These are phyloP conservation scores for Myxozyma nipponensis DNA, from an alignment of 805 yeast genomes.

Conservation along the genomic window DNA sequence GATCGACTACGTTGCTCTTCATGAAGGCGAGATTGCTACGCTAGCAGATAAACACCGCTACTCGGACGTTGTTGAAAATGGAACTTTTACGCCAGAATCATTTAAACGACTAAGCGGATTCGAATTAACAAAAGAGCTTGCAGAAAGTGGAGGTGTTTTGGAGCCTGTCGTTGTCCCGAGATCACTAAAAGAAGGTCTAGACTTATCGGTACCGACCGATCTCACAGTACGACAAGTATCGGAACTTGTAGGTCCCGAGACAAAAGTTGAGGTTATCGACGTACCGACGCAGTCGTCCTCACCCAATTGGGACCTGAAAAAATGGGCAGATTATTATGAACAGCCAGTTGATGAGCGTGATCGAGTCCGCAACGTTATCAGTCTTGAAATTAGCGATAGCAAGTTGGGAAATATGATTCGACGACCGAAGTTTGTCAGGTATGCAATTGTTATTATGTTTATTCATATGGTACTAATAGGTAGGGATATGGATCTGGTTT, in stretches of 20 bases:
- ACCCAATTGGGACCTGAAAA: constrained; percentile 62
- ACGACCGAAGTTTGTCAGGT: constrained; percentile 63
- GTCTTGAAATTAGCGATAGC: constrained; percentile 68
- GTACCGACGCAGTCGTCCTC: constrained; percentile 66
- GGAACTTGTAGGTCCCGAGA: constrained; percentile 57
- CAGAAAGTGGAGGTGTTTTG: constrained; percentile 36
- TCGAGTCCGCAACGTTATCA: constrained; percentile 72
- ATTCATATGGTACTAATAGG: background rate
- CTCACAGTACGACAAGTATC: constrained; percentile 57
- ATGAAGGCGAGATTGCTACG: constrained; percentile 60
- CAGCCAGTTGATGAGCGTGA: constrained; percentile 48
- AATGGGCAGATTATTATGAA: constrained; percentile 71
- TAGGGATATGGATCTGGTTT: constrained; percentile 60
- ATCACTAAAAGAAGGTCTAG: constrained; percentile 38
- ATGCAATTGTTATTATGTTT: constrained; percentile 26
- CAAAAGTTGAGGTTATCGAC: constrained; percentile 79
- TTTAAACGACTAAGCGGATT: constrained; percentile 36
- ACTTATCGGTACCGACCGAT: constrained; percentile 52
- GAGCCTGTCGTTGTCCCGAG: constrained; percentile 48
- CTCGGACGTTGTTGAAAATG: constrained; percentile 22
- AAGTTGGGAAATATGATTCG: constrained; percentile 47
- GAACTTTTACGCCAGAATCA: constrained; percentile 33
- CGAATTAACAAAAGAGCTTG: constrained; percentile 41
- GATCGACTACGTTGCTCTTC: constrained; percentile 74
- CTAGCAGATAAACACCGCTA: constrained; percentile 59